Evolutionary conservation across 148 eudicot species (phyloP).

Genomic region (Fagopyrum tataricum): DNA sequence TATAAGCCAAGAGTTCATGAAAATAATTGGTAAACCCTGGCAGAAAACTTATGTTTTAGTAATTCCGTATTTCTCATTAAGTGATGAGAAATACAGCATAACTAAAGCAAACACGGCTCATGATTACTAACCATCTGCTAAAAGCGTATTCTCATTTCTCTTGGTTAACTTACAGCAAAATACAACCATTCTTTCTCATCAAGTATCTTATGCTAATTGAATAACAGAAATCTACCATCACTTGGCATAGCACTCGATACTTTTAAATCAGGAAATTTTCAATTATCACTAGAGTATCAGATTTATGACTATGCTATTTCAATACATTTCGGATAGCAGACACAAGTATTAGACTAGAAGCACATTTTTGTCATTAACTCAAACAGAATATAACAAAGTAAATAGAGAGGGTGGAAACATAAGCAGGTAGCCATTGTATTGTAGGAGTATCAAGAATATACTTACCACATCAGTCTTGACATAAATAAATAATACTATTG

Average conservation of each 20-base stretch:
- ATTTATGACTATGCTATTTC: not conserved
- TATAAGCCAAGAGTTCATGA: not conserved
- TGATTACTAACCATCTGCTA: not conserved
- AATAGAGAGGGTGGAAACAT: not conserved
- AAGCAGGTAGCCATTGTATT: not conserved
- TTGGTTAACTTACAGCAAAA: not conserved
- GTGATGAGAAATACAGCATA: too few relatives aligned
- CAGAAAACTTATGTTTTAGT: not conserved
- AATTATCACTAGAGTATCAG: not conserved
- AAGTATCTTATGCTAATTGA: not conserved
- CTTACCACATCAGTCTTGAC: slow-evolving; percentile 85
- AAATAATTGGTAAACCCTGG: not conserved
- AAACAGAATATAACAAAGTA: too few relatives aligned
- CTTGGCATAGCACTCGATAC: not conserved
- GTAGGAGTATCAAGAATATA: slow-evolving; percentile 1
- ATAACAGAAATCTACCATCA: not conserved
- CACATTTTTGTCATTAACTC: not conserved
- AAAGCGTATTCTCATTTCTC: not conserved
- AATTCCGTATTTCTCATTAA: too few relatives aligned
- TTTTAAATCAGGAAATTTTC: not conserved
- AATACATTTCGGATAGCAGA: not conserved
- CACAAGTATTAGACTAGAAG: not conserved
- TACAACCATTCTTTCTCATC: not conserved
- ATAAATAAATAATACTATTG: slow-evolving; percentile 65
- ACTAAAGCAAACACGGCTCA: too few relatives aligned